Percentiles rank a stretch among this genome's conserved stretches.
Conservation (phyloP, 2,329 filamentous ascomycete species). For the Trichoderma simmonsii region DNA sequence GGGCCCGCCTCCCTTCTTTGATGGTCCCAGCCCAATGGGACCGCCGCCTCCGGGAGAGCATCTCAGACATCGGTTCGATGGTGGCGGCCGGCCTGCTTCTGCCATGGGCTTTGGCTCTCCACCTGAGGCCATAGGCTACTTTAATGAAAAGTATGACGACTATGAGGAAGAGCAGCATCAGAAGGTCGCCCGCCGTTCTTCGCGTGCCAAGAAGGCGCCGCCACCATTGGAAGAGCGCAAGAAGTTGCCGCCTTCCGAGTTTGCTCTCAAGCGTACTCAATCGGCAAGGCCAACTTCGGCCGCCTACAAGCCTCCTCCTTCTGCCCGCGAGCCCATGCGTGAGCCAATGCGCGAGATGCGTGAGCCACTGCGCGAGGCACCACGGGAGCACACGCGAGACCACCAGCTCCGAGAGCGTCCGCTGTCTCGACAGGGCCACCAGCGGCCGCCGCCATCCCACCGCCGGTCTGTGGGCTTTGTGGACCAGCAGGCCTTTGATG, state of each 20-base stretch:
- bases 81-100: slow-evolving; percentile 33
- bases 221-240: slow-evolving; percentile 42
- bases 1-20: slow-evolving; percentile 33
- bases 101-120: slow-evolving; percentile 36
- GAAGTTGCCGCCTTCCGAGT: slow-evolving; percentile 49
- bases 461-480: slow-evolving; percentile 34
- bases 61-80: slow-evolving; percentile 35
- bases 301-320: slow-evolving; percentile 30
- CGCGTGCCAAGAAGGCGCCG: slow-evolving; percentile 40
- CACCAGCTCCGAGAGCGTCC: slow-evolving; percentile 6
- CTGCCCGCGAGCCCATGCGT: slow-evolving; percentile 24
- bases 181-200: slow-evolving; percentile 40
- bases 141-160: slow-evolving; percentile 41
- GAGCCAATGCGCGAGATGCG: slow-evolving; percentile 17
- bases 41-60: slow-evolving; percentile 28
- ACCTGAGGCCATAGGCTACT: slow-evolving; percentile 30
- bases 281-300: slow-evolving; percentile 30
- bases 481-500: slow-evolving; percentile 34
- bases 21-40: slow-evolving; percentile 25
- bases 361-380: slow-evolving; percentile 3
- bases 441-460: slow-evolving; percentile 30
- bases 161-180: slow-evolving; percentile 35
- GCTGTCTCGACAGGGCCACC: slow-evolving; percentile 20
- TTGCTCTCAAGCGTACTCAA: slow-evolving; percentile 35
- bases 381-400: background rate